Evolutionary conservation across 139 green algal species (phyloP).

Genomic region (Chlorella sp.): DNA sequence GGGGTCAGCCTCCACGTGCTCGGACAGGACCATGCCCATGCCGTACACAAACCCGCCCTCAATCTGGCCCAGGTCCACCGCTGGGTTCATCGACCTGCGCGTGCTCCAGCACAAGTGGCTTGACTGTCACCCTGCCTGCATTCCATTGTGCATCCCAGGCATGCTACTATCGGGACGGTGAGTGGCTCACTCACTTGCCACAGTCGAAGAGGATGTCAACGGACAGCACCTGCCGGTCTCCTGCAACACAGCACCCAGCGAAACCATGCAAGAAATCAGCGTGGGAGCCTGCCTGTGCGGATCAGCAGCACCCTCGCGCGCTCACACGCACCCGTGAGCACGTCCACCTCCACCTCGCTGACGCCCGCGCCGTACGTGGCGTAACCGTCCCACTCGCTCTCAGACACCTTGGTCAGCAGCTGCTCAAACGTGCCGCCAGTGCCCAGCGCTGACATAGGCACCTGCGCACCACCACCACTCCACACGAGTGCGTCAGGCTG

Average conservation of each 20-base stretch:
- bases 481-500: background rate
- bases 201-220: slow-evolving; percentile 52
- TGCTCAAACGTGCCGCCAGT: too few species aligned
- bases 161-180: too few species aligned
- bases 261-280: too few species aligned
- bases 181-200: slow-evolving; percentile 17
- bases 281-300: too few species aligned
- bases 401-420: too few species aligned
- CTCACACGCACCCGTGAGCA: slow-evolving; percentile 49
- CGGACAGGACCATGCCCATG: slow-evolving; percentile 23
- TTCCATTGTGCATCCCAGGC: too few species aligned
- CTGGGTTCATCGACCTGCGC: slow-evolving; percentile 46
- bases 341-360: slow-evolving; percentile 24
- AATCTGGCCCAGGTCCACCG: slow-evolving; percentile 50
- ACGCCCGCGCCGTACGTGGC: slow-evolving; percentile 7
- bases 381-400: too few species aligned
- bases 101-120: background rate
- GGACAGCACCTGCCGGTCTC: slow-evolving; percentile 32
- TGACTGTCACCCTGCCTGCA: too few species aligned
- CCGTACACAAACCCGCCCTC: slow-evolving; percentile 34
- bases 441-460: too few species aligned
- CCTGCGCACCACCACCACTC: too few species aligned
- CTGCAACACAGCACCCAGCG: background rate
- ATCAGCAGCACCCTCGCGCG: too few species aligned
- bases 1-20: slow-evolving; percentile 10